Conservation (phyloP, 768 basidiomycete genomes). For the Dendrothele bispora region DNA sequence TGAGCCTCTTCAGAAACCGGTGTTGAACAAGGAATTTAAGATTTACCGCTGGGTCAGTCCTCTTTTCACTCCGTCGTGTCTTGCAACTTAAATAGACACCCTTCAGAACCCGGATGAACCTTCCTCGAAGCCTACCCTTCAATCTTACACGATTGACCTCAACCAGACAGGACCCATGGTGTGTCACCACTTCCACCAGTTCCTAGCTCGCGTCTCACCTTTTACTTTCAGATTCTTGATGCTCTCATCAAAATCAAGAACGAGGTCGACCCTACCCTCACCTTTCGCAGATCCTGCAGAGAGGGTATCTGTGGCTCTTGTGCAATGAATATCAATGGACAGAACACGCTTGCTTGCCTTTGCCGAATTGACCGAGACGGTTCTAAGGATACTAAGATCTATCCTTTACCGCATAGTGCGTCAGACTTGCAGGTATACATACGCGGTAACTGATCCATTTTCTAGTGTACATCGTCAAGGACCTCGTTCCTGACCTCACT, state of each 20-base stretch:
- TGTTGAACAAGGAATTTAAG: constrained; percentile 90
- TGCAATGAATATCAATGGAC: constrained; percentile 98
- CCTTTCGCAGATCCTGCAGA: constrained; percentile 90
- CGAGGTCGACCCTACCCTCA: constrained; percentile 94
- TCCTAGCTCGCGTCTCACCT: neutral
- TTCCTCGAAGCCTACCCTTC: constrained; percentile 83
- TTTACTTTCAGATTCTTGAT: constrained; percentile 62
- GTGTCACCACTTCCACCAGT: constrained; percentile 14
- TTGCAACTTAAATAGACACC: neutral
- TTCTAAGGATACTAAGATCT: constrained; percentile 82
- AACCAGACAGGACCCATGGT: constrained; percentile 97
- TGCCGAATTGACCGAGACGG: constrained; percentile 87
- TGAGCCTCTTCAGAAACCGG: constrained; percentile 59
- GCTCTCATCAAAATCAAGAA: constrained; percentile 99
- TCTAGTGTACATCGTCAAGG: constrained; percentile 97
- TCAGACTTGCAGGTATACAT: constrained; percentile 12
- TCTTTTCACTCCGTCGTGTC: constrained; percentile 3
- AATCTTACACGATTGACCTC: constrained; percentile 89
- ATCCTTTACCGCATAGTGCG: constrained; percentile 96
- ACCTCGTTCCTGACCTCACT: constrained; percentile 90
- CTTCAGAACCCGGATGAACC: constrained; percentile 92
- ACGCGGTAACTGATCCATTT: neutral
- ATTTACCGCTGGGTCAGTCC: constrained; percentile 95
- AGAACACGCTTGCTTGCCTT: constrained; percentile 96
- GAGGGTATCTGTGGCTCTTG: constrained; percentile 98